Base-by-base conservation (phyloP, 208 protist species). In the Endotrypanum monterogeii region DNA sequence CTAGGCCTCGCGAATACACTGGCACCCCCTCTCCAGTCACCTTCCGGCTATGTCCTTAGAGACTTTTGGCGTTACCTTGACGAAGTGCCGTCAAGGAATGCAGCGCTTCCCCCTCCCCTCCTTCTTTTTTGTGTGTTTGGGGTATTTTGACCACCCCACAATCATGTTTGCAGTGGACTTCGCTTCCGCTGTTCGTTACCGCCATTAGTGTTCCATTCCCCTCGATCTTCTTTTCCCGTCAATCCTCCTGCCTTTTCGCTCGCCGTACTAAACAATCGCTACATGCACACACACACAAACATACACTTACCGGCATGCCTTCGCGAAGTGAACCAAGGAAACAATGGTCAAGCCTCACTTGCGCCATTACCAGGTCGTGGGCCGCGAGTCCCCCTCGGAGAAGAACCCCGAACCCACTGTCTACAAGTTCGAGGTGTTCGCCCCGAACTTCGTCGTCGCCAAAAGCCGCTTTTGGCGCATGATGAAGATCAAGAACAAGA, bases 381-480 rank as follows among this genome's bases (percentile, higher is more conserved):
- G 98, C 58, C 93, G 99, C 80, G 91, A 95, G 78, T 82, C 92
- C 11, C 98, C 98, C 56, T 96, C 90, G 8, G 95, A 97, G 79
- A 92, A 89, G 81, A 90, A 96, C 71, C 91, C 94, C 41, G 88
- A 94, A 67, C 97, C 97, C 73, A 97, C 97, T 68, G 86, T 99
- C 72, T 99, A 98, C 98, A 98, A 98, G 85, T 99, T 99, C 90
- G 96, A 96, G 80, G 92, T 99, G 65, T 99, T 99, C 82, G 99
- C 99, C 44, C 87, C 92, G 39, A 99, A 99, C 93, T 93, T 93
- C 72, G 98, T 99, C 37, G 93, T 99, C 52, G 99, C 99, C 58
- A 98, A 98, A 88, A 97, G 87, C 83, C 93, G 98, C 82, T 99
- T 99, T 98, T 99, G 99, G 99, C 98, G 99, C 85, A 99, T 99